A percentile compares a stretch with the other conserved stretches of the same genome.
Conservation (phyloP, 1,284 basidiomycete species). For the Ganoderma resinaceum region DNA sequence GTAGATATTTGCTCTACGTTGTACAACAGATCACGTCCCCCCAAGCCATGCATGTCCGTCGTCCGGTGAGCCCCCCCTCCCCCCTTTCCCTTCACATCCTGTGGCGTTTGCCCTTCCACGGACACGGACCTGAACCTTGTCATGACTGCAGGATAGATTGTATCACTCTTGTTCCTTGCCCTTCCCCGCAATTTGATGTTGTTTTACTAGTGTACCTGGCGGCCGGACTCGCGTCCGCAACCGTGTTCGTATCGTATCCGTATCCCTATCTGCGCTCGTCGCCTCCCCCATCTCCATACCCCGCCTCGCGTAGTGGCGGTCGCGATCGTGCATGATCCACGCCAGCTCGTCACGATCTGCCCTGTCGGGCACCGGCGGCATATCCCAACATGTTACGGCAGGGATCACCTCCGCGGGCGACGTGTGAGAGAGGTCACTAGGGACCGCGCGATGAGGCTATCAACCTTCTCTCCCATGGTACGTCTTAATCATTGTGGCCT, state of each 20-base stretch:
- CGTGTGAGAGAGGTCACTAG: neutral
- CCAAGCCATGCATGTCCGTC: slow-evolving; percentile 1
- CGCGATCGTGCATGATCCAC: slow-evolving; percentile 7
- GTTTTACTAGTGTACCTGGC: slow-evolving; percentile 18
- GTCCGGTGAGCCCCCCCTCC: slow-evolving; percentile 2
- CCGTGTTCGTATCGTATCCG: neutral
- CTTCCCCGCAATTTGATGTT: slow-evolving; percentile 24
- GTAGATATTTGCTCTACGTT: slow-evolving; percentile 24
- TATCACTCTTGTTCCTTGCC: slow-evolving; percentile 19
- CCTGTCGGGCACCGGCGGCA: neutral
- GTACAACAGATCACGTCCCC: slow-evolving; percentile 12
- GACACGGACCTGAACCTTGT: slow-evolving; percentile 4
- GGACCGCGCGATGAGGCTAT: slow-evolving; percentile 1
- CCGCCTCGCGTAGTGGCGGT: neutral
- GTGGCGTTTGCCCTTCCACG: neutral
- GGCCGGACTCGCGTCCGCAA: neutral
- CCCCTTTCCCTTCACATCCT: neutral
- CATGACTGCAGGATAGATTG: slow-evolving; percentile 23
- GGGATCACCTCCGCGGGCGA: neutral
- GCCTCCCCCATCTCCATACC: neutral
- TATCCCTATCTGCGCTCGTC: neutral
- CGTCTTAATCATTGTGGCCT: neutral
- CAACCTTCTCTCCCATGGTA: slow-evolving; percentile 1
- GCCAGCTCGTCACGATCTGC: neutral
- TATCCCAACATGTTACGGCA: neutral